Evolutionary conservation across 306 rosid genomes (phyloP).

Genomic region (Boehmeria nivea): DNA sequence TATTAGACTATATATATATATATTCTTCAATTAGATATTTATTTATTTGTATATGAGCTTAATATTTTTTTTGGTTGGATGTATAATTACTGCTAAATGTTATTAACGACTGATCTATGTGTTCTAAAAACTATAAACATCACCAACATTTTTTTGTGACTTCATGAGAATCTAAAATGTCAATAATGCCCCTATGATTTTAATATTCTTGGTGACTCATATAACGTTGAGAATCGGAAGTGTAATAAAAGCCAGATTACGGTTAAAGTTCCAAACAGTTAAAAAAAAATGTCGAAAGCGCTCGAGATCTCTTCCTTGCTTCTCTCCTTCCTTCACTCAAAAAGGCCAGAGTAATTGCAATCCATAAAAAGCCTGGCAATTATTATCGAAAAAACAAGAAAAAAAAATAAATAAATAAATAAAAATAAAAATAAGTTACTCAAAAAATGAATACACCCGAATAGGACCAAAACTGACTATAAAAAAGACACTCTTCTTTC

Average conservation of each 20-base stretch:
- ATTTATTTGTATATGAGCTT: too few species aligned
- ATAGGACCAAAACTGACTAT: conserved; percentile 46
- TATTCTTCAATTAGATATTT: too few species aligned
- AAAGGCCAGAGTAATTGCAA: neutral
- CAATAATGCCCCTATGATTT: neutral
- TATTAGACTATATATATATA: too few species aligned
- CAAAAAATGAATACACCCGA: neutral
- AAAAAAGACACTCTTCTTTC: conserved; percentile 28
- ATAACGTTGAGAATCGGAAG: neutral
- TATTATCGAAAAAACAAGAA: neutral
- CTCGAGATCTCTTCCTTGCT: too few species aligned
- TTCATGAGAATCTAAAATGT: too few species aligned
- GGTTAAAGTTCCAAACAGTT: neutral
- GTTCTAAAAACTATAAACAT: too few species aligned
- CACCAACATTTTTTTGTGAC: too few species aligned
- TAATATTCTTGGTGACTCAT: neutral
- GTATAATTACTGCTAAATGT: too few species aligned
- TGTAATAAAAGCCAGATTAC: neutral
- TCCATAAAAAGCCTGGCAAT: conserved; percentile 17
- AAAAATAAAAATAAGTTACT: neutral
- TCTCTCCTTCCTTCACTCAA: neutral
- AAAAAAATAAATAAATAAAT: neutral
- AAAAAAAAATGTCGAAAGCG: neutral
- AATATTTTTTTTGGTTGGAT: too few species aligned
- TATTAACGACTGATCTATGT: too few species aligned